phyloP scores from a whole-genome alignment of 1,284 basidiomycete species.

The Apiotrichum domesticum region DNA sequence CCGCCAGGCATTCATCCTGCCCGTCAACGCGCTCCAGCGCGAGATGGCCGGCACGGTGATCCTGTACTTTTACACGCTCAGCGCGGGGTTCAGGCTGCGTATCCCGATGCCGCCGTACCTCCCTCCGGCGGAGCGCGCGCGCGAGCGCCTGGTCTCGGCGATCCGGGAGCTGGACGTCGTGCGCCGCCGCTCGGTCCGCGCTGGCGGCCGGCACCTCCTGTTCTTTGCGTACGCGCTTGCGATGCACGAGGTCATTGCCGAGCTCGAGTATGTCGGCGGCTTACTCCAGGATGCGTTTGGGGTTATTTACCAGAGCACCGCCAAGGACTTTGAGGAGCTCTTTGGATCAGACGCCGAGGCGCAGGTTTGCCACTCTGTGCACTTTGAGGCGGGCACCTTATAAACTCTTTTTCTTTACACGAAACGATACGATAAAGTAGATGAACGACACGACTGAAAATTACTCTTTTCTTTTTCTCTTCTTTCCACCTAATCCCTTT shows the following conservation, averaged over 20 bases:
- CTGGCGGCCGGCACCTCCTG: constrained; percentile 68
- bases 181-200: constrained; percentile 54
- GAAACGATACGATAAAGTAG: no score
- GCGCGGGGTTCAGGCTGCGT: constrained; percentile 80
- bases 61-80: constrained; percentile 80
- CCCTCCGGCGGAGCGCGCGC: constrained; percentile 78
- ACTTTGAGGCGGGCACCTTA: no score
- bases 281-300: constrained; percentile 82
- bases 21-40: constrained; percentile 74
- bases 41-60: constrained; percentile 90
- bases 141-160: constrained; percentile 70
- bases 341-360: constrained; percentile 43
- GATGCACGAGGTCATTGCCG: constrained; percentile 81
- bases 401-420: no score
- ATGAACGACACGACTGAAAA: no score
- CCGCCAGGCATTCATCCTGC: constrained; percentile 76
- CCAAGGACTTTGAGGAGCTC: constrained; percentile 62
- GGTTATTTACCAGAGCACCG: constrained; percentile 61
- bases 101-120: constrained; percentile 90
- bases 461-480: not conserved
- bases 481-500: no score
- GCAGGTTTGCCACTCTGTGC: no score
- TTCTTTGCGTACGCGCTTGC: constrained; percentile 91
- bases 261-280: constrained; percentile 69
- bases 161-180: constrained; percentile 81